Base-by-base conservation (phyloP, 192 early-diverging fungal species). In the Podila minutissima region DNA sequence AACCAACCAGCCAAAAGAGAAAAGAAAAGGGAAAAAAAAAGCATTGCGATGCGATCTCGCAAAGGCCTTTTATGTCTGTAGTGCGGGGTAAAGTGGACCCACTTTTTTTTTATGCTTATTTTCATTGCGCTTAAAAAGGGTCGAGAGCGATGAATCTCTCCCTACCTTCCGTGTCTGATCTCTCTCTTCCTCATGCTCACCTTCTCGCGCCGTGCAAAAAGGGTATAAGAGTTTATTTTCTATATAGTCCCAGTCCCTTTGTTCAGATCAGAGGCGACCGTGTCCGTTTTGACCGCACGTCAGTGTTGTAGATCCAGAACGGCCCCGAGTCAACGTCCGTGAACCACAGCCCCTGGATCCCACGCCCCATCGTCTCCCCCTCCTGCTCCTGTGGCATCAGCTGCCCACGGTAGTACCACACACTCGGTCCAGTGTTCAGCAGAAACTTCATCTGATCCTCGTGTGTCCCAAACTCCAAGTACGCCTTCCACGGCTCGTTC, bases 321-420 rank as follows among this genome's bases (percentile, higher is more conserved):
- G 59, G 68, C 15, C 59, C 68, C 24, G 59, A 70, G 20, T 61
- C 59, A 3, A 61, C 68, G 4, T 70, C 59, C 24, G 59, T 59
- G 29, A 48, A 62, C 68, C 68, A 62, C 41, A 70, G 60, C 13
- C 68, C 68, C 22, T 61, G 38, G 38, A 70, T 50, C 48, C 59
- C 53, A 17, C 41, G 15, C 41, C 41, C 41, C 15, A 46, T 17
- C 41, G 15, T 46, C 41, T 55, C 53, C 17, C 53, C 53, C 6
- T 55, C 53, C 35, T 37, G 35, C 0, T 55, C 46, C 46, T 46
- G 33, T 17, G 51, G 17, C 32, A 29, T 31, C 7, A 48, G 28
- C 24, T 46, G 28, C 5, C 68, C 68, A 26, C 59, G 58, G n/a
- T 70, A 70, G 41, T 51, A 69, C 67, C 67, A 70, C 12, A 28